Evolutionary conservation across 495 filamentous ascomycete genomes (phyloP), one percentile per base, ranked within the genome.

Genomic region (Trypethelium eluteriae): DNA sequence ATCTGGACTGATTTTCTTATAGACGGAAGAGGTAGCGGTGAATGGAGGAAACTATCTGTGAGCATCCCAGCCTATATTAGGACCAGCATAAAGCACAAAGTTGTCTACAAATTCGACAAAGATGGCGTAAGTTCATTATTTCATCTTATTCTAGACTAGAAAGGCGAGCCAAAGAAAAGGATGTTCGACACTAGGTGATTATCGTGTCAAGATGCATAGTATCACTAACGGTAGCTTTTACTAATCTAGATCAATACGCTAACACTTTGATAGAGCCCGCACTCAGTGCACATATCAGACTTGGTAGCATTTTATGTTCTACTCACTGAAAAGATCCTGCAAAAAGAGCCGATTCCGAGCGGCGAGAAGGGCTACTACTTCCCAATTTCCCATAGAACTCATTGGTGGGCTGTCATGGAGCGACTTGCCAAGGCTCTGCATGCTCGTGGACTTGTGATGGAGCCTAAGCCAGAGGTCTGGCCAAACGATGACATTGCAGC

Each of bases 361-460:
- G 75, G 75, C 62, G 68, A 74, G 66, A 46, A 74, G 36, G 77
- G 77, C 67, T 76, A 76, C 67, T 79, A 78, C 66, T 78, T 79
- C 66, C 67, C 74, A 32, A 69, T 72, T 50, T 74, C 71, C 44
- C 77, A 79, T 50, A 66, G 69, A 39, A 65, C 69, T 38, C 65
- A 64, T 32, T 78, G 75, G 76, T 77, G 73, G 73, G 73, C 70
- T 47, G 65, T 72, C 68, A 72, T 76, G 72, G 64, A 77, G n/a
- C 49, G 66, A 64, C 67, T 79, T 61, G 76, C 77, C 35, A 57
- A 68, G 44, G 70, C 61, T 53, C 64, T 79, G 46, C 66, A 77
- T 57, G 71, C 69, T 38, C 76, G 77, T 64, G 76, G 77, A 35
- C 75, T 79, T 49, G 73, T 78, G 34, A 62, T 59, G 9, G 71